A percentile compares a stretch with the other conserved stretches of the same genome.
Evolutionary conservation across 148 eudicot genomes (phyloP).

Genomic region (Camellia lanceoleosa): DNA sequence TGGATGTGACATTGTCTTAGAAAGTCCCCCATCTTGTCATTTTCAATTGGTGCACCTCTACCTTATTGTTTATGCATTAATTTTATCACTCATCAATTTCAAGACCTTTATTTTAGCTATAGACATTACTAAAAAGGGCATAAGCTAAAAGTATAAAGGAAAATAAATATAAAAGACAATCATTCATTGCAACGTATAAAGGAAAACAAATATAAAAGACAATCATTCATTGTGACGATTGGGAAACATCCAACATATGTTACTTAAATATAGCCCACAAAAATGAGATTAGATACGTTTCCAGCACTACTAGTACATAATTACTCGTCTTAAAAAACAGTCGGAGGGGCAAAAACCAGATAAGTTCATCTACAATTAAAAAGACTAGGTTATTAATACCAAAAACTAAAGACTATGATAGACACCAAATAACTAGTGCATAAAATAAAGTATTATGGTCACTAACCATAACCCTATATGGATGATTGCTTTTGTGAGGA

Average conservation of each 20-base stretch:
- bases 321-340: background rate
- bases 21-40: background rate
- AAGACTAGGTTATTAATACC: background rate
- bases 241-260: background rate
- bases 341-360: background rate
- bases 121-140: background rate
- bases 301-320: background rate
- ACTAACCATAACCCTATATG: conserved; percentile 92
- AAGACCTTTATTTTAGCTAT: background rate
- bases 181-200: background rate
- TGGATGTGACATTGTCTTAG: background rate
- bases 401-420: background rate
- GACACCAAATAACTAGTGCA: background rate
- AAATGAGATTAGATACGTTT: background rate
- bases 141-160: background rate
- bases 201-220: background rate
- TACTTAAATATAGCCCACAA: no score
- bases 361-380: background rate
- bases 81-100: background rate
- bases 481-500: conserved; percentile 90
- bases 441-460: conserved; percentile 8
- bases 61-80: background rate
- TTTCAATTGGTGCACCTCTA: background rate
- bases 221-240: background rate
- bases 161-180: background rate